Conservation (phyloP, 2,329 filamentous ascomycete species). For the Phialophora tarda region DNA sequence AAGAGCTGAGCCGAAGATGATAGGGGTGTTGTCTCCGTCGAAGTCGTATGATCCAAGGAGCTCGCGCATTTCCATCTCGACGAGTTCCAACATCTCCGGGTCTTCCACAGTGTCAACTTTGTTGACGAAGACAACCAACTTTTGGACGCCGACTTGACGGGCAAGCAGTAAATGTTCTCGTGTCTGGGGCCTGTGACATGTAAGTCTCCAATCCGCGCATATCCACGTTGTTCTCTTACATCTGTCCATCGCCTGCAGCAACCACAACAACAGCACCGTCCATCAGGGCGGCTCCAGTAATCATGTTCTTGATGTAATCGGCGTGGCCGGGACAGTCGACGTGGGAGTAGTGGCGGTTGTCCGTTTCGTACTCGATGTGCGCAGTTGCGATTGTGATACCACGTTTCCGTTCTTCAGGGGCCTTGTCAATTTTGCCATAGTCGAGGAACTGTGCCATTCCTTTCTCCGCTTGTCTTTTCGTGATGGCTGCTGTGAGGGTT, state of each 20-base stretch:
- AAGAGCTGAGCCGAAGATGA: slow-evolving; percentile 94
- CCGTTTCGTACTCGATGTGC: slow-evolving; percentile 97
- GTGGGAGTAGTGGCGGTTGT: slow-evolving; percentile 95
- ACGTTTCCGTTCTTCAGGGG: slow-evolving; percentile 98
- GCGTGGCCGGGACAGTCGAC: slow-evolving; percentile 99
- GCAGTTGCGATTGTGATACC: slow-evolving; percentile 99
- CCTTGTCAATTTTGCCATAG: slow-evolving; percentile 98
- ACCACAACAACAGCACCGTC: slow-evolving; percentile 99
- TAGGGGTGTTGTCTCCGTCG: slow-evolving; percentile 96
- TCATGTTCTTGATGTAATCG: slow-evolving; percentile 99
- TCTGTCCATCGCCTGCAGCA: slow-evolving; percentile 96
- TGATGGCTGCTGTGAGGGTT: slow-evolving; percentile 97
- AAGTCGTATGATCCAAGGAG: slow-evolving; percentile 91
- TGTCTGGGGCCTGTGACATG: slow-evolving; percentile 76
- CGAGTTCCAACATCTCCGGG: slow-evolving; percentile 98
- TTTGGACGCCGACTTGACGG: slow-evolving; percentile 97
- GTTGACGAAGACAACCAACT: slow-evolving; percentile 99
- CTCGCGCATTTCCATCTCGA: slow-evolving; percentile 99
- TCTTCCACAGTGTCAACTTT: slow-evolving; percentile 98
- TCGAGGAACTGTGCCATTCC: slow-evolving; percentile 93
- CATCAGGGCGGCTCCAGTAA: slow-evolving; percentile 99
- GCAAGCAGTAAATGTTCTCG: slow-evolving; percentile 97
- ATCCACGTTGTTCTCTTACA: slow-evolving; percentile 58
- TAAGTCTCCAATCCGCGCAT: slow-evolving; percentile 6
- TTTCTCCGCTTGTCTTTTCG: slow-evolving; percentile 95